Evolutionary conservation across 345 rosid species (phyloP), one percentile per base, ranked within the genome.

Genomic region (Erodium maritimum): DNA sequence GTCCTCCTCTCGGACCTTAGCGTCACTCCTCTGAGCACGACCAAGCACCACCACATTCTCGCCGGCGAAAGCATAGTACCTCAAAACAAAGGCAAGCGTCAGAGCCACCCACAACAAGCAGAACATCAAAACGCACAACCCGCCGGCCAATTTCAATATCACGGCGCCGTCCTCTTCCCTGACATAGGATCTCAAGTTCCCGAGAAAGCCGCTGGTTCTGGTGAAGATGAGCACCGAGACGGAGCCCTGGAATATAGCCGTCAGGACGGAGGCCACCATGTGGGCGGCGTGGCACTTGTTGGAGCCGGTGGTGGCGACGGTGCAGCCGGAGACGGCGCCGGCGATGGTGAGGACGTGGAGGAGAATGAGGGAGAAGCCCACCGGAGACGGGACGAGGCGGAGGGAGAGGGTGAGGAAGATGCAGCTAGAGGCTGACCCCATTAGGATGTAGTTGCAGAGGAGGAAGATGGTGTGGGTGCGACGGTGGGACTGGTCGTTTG

Each of bases 181-280:
- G 18, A 88, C 98, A 54, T 91, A 88, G 6, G 98, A 81, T 74
- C 81, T 84, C 65, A 91, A 72, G 46, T 80, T 65, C 52, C 73
- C 77, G 0, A 91, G 80, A 54, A 91, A 86, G 60, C 79, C 77
- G n/a, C 70, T 62, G 0, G 96, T 86, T 58, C 87, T 77, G 0
- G 85, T 42, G 48, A 42, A 42, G 48, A 42, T 12, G 48, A 42
- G 48, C 14, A 42, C 48, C 3, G 48, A 42, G 48, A 88, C 83
- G 0, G 98, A 91, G 0, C 98, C 98, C 59, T 91, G 95, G 71
- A 91, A 91, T 6, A 91, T 91, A 2, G 96, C 98, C 0, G 98
- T 80, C 24, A 88, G 74, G 33, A 88, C 93, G 0, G 96, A 80
- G 16, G 85, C 77, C 25, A 88, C 91, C 98, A 91, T 82, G 79